Base-by-base conservation (phyloP, 2,329 filamentous ascomycete genomes). In the Colletotrichum lentis region DNA sequence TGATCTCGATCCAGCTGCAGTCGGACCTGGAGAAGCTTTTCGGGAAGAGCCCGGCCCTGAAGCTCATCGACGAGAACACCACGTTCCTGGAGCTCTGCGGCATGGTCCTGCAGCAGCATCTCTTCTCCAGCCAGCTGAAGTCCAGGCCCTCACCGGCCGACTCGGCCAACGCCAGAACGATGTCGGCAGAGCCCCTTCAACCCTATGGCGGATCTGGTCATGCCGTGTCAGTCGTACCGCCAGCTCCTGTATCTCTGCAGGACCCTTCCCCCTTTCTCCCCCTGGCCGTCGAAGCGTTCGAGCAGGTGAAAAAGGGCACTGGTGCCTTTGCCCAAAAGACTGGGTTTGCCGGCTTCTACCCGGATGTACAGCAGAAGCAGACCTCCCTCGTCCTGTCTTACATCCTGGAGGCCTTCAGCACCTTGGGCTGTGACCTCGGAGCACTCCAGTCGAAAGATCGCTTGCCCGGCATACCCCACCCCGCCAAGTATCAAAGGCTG, bases 361-460 rank as follows among this genome's bases (percentile, higher is more conserved):
- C 47, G 3, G n/a, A 22, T 4, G 47, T 50, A 3, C 20, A 50
- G 3, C 47, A 27, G 14, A 50, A 50, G 22, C 47, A 50, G 47
- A n/a, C 10, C 16, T 16, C n/a, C 7, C 72, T 80, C 1, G 73
- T 79, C 3, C 52, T 77, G 4, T 71, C 73, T 1, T 80, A 80
- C 55, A 70, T 77, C 4, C 60, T 74, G 5, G 74, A 77, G 50
- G 77, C 76, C 0, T 79, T 79, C 47, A 35, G 59, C 5, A 43
- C 64, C 5, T 62, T 80, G 0, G 77, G 75, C 12, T 77, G 73
- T 50, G 62, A 73, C n/a, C 52, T 79, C 2, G n/a, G 20, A 3
- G 6, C 50, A 2, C 35, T 77, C 1, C 7, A 55, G 8, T 4
- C 57, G 3, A 76, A 74, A 6, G 69, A 73, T 3, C 35, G n/a